Conservation (phyloP, 371 early-diverging fungal genomes). For the Chytridiales sp. region DNA sequence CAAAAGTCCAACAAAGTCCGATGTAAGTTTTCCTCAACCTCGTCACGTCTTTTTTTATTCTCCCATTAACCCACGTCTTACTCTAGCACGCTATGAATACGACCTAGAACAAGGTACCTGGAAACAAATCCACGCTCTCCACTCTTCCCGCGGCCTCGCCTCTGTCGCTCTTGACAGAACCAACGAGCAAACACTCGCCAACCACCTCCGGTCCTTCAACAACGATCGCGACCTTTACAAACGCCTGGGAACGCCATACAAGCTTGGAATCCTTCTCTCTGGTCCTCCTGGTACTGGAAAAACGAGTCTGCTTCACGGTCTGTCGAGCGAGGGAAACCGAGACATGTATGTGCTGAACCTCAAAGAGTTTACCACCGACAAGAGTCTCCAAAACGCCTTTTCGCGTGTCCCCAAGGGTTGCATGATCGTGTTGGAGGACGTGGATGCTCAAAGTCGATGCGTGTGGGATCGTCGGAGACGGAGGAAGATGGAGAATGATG, state of each 20-base stretch:
- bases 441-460: conserved; percentile 68
- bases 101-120: conserved; percentile 18
- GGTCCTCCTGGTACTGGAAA: conserved; percentile 87
- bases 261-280: conserved; percentile 73
- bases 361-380: conserved; percentile 64
- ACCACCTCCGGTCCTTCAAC: conserved; percentile 52
- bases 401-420: conserved; percentile 70
- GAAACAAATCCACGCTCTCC: conserved; percentile 27
- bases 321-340: conserved; percentile 67
- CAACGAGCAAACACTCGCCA: conserved; percentile 44
- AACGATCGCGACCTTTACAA: conserved; percentile 55
- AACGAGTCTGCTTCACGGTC: conserved; percentile 77
- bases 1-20: conserved; percentile 26
- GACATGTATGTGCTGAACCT: conserved; percentile 75
- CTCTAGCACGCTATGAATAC: conserved; percentile 10
- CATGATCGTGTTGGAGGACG: conserved; percentile 85
- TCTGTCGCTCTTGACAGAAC: conserved; percentile 54
- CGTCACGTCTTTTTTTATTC: too few species aligned
- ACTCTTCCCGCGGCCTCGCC: conserved; percentile 30
- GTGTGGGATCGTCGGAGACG: conserved; percentile 28
- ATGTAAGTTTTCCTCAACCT: too few species aligned
- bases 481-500: not conserved
- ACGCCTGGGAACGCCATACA: conserved; percentile 65
- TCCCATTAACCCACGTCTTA: too few species aligned
- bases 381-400: conserved; percentile 62